Evolutionary conservation across 1,284 basidiomycete species (phyloP), one percentile per base, ranked within the genome.

Genomic region (Ustilago tritici): DNA sequence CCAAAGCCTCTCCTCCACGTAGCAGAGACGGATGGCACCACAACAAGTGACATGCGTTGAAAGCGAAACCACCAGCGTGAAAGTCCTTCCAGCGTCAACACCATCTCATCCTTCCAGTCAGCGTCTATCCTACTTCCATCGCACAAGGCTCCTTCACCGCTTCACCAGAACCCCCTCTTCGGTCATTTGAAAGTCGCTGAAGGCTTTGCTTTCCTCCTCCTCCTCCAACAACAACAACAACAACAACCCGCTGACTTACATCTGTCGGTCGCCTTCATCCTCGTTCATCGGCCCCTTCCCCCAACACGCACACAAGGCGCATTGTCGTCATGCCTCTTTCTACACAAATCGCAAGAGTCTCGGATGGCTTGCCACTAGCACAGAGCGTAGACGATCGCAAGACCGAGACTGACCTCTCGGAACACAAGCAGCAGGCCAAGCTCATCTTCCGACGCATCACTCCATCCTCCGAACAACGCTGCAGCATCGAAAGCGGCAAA

Each of bases 381-480:
- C 84, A 86, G 71, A 84, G 82, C 55, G 84, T 86, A 11, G 84
- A 85, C 56, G 84, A 86, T 49, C 78, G 76, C 65, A 84, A 97
- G 94, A 96, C 93, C 76, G 95, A 98, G 87, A 92, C 93, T 84
- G 90, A 92, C 67, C 89, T 99, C 56, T 93, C 95, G 82, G 96
- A 98, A 88, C 95, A 98, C 90, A 99, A 98, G 87, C 96, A 98
- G 83, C 96, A 99, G 87, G 92, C 95, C 56, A 99, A 99, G 87
- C 90, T 98, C 81, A 92, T 99, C 84, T 97, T 98, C 86, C 90
- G 95, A 65, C 91, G 96, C 55, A 92, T 99, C 86, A 82, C 79
- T 7, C 91, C 95, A 46, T 95, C 96, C 84, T 92, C 94, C 23
- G 97, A 99, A 87, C 94, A 95, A 15, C 90, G 93, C 36, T 98